phyloP scores from a whole-genome alignment of 2,329 filamentous ascomycete species.

The Stemphylium beticola region DNA sequence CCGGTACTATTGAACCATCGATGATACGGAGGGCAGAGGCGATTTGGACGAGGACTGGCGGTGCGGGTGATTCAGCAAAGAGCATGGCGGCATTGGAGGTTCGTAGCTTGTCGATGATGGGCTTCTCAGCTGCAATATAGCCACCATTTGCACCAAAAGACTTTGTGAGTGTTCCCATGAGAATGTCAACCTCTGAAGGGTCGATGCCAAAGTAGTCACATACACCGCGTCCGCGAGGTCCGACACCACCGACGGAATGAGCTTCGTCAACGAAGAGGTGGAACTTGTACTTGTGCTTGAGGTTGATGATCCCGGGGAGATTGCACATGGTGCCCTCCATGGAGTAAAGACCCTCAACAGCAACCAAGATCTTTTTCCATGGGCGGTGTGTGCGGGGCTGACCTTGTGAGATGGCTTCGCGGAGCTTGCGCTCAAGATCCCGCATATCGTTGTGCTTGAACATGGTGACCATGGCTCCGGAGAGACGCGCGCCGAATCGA shows the following conservation, averaged over 20 bases:
- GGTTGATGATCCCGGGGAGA: slow-evolving; percentile 81
- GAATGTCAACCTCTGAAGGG: slow-evolving; percentile 84
- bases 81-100: slow-evolving; percentile 84
- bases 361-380: slow-evolving; percentile 98
- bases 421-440: slow-evolving; percentile 82
- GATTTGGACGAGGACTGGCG: slow-evolving; percentile 90
- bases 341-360: slow-evolving; percentile 95
- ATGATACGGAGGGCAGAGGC: slow-evolving; percentile 86
- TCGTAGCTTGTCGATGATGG: slow-evolving; percentile 90
- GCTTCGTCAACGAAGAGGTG: slow-evolving; percentile 95
- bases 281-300: slow-evolving; percentile 98
- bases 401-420: slow-evolving; percentile 93
- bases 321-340: slow-evolving; percentile 99
- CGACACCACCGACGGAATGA: slow-evolving; percentile 92
- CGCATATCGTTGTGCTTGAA: slow-evolving; percentile 98
- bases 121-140: slow-evolving; percentile 88
- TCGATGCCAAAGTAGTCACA: slow-evolving; percentile 97
- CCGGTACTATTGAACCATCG: slow-evolving; percentile 82
- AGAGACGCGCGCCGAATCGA: slow-evolving; percentile 90
- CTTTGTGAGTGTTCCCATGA: slow-evolving; percentile 98
- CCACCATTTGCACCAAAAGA: slow-evolving; percentile 98
- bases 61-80: slow-evolving; percentile 85
- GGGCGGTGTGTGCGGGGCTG: slow-evolving; percentile 97
- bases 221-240: slow-evolving; percentile 85
- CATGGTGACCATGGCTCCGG: slow-evolving; percentile 90